phyloP scores from a whole-genome alignment of 2,329 filamentous ascomycete genomes.

The Microsporum canis region DNA sequence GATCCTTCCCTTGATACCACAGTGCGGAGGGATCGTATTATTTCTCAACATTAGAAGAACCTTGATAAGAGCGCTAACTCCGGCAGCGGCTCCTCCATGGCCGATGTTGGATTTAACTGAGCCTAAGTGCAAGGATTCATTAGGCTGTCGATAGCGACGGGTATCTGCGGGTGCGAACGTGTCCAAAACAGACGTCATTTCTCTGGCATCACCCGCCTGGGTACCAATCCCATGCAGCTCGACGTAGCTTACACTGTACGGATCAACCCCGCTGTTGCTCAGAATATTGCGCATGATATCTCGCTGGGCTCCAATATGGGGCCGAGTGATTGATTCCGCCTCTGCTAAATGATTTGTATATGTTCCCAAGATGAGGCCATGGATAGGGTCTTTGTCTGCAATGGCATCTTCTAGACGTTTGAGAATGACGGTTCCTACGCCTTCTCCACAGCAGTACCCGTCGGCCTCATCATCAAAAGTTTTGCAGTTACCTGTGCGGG shows the following conservation, averaged over 20 bases:
- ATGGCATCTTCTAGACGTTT: conserved; percentile 65
- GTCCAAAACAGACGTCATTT: conserved; percentile 49
- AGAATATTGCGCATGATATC: conserved; percentile 55
- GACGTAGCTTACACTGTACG: conserved; percentile 67
- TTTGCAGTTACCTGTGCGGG: conserved; percentile 39
- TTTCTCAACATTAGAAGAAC: conserved; percentile 20
- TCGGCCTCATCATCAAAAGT: conserved; percentile 47
- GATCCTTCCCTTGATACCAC: neutral
- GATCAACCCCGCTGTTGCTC: conserved; percentile 60
- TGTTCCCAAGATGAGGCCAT: conserved; percentile 59
- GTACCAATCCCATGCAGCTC: conserved; percentile 88
- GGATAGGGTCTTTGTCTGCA: conserved; percentile 51
- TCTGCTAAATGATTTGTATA: conserved; percentile 60
- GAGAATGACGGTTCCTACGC: conserved; percentile 52
- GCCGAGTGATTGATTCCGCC: conserved; percentile 75
- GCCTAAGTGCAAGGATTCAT: neutral
- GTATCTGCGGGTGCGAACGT: conserved; percentile 36
- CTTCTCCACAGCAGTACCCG: conserved; percentile 55
- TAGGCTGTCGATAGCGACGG: neutral
- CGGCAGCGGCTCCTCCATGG: conserved; percentile 23
- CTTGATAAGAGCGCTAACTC: conserved; percentile 25
- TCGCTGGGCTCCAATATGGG: conserved; percentile 66
- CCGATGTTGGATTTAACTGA: conserved; percentile 28
- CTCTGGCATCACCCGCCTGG: conserved; percentile 61
- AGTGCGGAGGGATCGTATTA: conserved; percentile 20